phyloP scores from a whole-genome alignment of 1,284 basidiomycete genomes.

The Apiotrichum domesticum region DNA sequence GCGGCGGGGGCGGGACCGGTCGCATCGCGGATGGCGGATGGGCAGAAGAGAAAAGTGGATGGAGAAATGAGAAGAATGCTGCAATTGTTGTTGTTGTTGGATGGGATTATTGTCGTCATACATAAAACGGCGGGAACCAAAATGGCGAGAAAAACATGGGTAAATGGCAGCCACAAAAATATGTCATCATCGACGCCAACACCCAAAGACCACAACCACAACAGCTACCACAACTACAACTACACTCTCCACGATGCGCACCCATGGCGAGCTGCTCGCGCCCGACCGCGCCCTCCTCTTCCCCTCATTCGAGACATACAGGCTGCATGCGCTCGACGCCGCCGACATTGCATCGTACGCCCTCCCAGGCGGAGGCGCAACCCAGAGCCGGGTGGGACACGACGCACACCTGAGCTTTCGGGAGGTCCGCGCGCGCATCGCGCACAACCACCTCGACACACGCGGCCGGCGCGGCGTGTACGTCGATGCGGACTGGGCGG shows the following conservation, averaged over 20 bases:
- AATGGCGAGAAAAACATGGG: too few species aligned
- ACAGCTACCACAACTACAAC: neutral
- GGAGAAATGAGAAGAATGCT: too few species aligned
- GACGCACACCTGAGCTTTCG: constrained; percentile 33
- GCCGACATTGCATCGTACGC: constrained; percentile 21
- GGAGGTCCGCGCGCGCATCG: constrained; percentile 74
- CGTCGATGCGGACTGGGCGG: constrained; percentile 61
- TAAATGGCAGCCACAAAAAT: too few species aligned
- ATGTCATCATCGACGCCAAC: too few species aligned
- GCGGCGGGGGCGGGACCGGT: constrained; percentile 18
- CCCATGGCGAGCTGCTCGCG: constrained; percentile 23
- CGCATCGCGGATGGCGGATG: too few species aligned
- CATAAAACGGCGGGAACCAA: too few species aligned
- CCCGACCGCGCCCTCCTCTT: constrained; percentile 25
- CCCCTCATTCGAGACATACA: constrained; percentile 43
- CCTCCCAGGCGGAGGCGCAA: constrained; percentile 34
- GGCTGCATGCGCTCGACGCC: constrained; percentile 34
- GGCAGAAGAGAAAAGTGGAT: too few species aligned
- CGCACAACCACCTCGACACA: constrained; percentile 71
- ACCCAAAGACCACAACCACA: neutral
- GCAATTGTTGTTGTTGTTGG: too few species aligned
- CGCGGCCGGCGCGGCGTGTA: constrained; percentile 55
- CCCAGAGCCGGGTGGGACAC: constrained; percentile 34
- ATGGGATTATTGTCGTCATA: too few species aligned
- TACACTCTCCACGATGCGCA: constrained; percentile 12